A percentile compares a stretch with the other conserved stretches of the same genome.
Conservation (phyloP, 441 rosid genomes). For the Raphanus hybrid region DNA sequence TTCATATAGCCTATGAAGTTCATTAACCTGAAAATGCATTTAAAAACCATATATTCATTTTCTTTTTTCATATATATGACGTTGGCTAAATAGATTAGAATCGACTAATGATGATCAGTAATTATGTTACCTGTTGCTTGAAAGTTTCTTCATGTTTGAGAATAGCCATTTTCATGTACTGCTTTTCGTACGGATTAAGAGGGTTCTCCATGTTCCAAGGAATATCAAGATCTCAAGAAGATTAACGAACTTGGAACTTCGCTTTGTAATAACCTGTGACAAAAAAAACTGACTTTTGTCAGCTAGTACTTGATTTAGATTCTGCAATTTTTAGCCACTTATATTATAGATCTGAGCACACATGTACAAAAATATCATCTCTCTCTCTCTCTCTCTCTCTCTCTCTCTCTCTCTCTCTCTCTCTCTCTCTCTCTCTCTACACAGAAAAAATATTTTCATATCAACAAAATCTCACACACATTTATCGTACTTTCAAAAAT, state of each 20-base stretch:
- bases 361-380: constrained; percentile 39
- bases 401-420: too few species aligned
- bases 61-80: not conserved
- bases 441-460: constrained; percentile 7
- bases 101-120: not conserved
- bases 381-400: too few species aligned
- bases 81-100: constrained; percentile 2
- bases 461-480: constrained; percentile 24
- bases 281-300: constrained; percentile 30
- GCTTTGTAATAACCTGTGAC: constrained; percentile 36
- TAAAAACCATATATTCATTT: constrained; percentile 3
- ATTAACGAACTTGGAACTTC: constrained; percentile 32
- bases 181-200: constrained; percentile 77
- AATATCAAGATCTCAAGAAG: constrained; percentile 33
- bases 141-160: constrained; percentile 95
- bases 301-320: constrained; percentile 46
- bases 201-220: constrained; percentile 70
- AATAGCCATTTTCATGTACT: constrained; percentile 92
- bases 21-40: constrained; percentile 60
- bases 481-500: constrained; percentile 25
- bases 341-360: constrained; percentile 30
- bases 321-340: constrained; percentile 39
- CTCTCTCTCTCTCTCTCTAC: too few species aligned
- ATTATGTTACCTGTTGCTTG: constrained; percentile 74
- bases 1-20: constrained; percentile 89